Evolutionary conservation across 2,329 filamentous ascomycete species (phyloP), one percentile per base, ranked within the genome.

Genomic region (Cordyceps sp.): DNA sequence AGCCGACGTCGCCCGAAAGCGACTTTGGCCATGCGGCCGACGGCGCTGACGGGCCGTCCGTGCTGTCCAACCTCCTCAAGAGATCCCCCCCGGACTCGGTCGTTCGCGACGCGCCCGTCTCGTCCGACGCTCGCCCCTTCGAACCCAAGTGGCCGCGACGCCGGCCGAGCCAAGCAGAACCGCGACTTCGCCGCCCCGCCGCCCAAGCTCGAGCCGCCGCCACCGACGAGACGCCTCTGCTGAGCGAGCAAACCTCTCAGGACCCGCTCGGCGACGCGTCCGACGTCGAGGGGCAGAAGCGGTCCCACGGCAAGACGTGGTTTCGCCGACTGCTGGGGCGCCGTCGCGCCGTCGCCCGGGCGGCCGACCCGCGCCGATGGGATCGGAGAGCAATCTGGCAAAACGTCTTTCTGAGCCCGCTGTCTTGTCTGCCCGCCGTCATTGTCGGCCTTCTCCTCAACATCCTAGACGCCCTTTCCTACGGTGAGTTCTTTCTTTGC

Each of bases 391-490:
- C 66, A 1, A 61, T 93, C 6, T 78, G 75, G 64, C 53, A 70
- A 25, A 66, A 69, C 28, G 66, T 64, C 1, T 54, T 92, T 3
- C 53, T 84, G 10, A 64, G 73, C 25, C 83, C 85, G 1, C 58
- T 71, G 14, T 73, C 72, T 30, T 79, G 78, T 41, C 51, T 94
- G 13, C 90, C 90, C 2, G 80, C 88, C 4, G 88, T 96, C 1
- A 69, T 93, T 41, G 71, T 98, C 1, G 90, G 90, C 0, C 58
- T 93, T 18, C 63, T 98, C 2, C 69, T 98, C 14, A 98, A 98
- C 43, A 78, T 98, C 29, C 63, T 98, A 15, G 90, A 98, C 60
- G 90, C 86, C 6, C 59, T 98, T 26, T 96, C 88, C 3, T 98
- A 98, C 47, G 90, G 81, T 68, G 57, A 51, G 60, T 47, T 27